phyloP scores from a whole-genome alignment of 2,329 filamentous ascomycete species.

The Trichoderma polysporum region DNA sequence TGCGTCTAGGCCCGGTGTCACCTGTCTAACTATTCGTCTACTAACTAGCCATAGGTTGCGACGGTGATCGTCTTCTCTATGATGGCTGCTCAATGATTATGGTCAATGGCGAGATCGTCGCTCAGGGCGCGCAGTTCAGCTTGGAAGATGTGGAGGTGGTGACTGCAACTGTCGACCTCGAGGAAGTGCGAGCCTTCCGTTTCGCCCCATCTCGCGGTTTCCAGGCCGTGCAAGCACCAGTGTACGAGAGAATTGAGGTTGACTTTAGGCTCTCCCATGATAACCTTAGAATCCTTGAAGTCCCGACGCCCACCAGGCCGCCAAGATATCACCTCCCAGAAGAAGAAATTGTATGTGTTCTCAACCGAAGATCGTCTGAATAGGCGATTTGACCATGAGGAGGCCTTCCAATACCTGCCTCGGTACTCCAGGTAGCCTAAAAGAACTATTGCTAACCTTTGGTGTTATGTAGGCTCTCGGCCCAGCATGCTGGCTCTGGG shows the following conservation, averaged over 20 bases:
- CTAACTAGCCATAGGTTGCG: background rate
- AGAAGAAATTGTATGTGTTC: conserved; percentile 55
- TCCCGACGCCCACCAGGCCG: conserved; percentile 15
- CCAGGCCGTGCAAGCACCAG: conserved; percentile 21
- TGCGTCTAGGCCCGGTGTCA: background rate
- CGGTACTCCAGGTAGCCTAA: background rate
- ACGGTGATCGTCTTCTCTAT: conserved; percentile 28
- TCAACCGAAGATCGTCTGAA: background rate
- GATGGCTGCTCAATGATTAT: conserved; percentile 48
- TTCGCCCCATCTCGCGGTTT: conserved; percentile 16
- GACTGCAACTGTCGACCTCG: conserved; percentile 65
- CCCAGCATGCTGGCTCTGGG: conserved; percentile 66
- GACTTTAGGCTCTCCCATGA: conserved; percentile 28
- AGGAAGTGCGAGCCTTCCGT: conserved; percentile 57
- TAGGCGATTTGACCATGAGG: background rate
- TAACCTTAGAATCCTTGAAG: conserved; percentile 25
- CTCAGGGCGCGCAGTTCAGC: conserved; percentile 63
- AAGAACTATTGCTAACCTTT: background rate
- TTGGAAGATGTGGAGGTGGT: conserved; percentile 65
- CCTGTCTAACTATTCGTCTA: background rate
- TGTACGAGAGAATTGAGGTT: conserved; percentile 23
- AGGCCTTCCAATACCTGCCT: background rate
- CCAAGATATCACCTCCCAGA: conserved; percentile 58
- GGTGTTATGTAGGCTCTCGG: conserved; percentile 45
- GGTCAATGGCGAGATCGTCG: conserved; percentile 60